Percentiles rank a stretch among this genome's conserved stretches.
Conservation (phyloP, 768 basidiomycete genomes). For the Suillus subluteus region DNA sequence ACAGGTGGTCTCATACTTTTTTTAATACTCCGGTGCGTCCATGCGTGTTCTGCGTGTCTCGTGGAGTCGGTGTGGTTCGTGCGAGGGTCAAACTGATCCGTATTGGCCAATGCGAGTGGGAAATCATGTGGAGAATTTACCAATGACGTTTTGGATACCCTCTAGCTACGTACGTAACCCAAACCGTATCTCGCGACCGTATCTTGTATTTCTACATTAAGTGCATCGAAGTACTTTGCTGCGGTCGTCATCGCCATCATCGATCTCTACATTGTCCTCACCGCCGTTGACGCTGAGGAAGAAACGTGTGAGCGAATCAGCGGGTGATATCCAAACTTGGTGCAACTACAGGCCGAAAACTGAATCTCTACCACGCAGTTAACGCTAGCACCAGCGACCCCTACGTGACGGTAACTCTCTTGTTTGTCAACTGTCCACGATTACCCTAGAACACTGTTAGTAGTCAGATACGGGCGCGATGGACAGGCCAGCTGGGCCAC, state of each 20-base stretch:
- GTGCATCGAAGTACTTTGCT: not conserved
- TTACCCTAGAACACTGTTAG: not conserved
- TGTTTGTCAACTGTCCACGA: not conserved
- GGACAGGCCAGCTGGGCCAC: slow-evolving; percentile 64
- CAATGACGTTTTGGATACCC: slow-evolving; percentile 5
- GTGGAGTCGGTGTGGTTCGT: not conserved
- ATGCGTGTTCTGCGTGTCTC: not conserved
- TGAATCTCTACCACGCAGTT: slow-evolving; percentile 8
- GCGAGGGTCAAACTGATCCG: slow-evolving; percentile 2
- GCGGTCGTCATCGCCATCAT: not conserved
- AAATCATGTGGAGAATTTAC: slow-evolving; percentile 3
- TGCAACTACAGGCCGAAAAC: not conserved
- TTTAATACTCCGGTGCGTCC: not conserved
- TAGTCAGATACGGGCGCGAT: slow-evolving; percentile 27
- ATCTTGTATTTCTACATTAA: slow-evolving; percentile 3
- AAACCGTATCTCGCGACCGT: not conserved
- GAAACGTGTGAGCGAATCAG: slow-evolving; percentile 9
- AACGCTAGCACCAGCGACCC: not conserved
- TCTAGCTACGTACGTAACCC: not conserved
- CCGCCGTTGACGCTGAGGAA: not conserved
- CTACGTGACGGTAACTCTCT: slow-evolving; percentile 1
- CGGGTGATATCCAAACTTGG: slow-evolving; percentile 8
- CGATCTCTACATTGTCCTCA: not conserved
- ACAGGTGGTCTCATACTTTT: not conserved
- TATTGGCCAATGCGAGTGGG: not conserved